Evolutionary conservation across 768 basidiomycete genomes (phyloP), one percentile per base, ranked within the genome.

Genomic region (Lepiota venenata): DNA sequence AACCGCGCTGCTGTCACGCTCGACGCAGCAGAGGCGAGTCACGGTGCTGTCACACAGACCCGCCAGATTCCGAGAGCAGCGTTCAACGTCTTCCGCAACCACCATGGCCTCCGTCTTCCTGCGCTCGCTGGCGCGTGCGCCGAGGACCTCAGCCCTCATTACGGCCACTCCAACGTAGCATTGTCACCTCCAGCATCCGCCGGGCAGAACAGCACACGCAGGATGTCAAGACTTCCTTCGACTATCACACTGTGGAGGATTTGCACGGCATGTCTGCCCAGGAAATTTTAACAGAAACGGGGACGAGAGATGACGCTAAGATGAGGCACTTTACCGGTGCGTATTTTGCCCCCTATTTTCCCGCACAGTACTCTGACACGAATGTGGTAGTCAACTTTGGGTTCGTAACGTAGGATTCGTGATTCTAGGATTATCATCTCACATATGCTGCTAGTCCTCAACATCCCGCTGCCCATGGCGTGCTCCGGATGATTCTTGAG

Each of bases 381-480:
- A 10, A 44, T 22, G 27, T 8, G 37, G 21, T 61, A 93, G 94
- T 98, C 62, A 98, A 98, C 78, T 97, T 97, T 68, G 95, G 91
- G 88, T 75, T 82, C 78, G 85, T 82, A 32, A 49, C 41, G 20
- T 25, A 32, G 39, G 14, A 12, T 16, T 56, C 43, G 12, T 10
- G 16, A 6, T n/a, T 35, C 18, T 46, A 27, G 18, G 29, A 39
- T 45, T 29, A 35, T 43, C 50, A 50, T 40, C 42, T 37, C n/a
- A 44, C 39, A 55, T 20, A 11, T 35, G 15, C 44, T 47, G 57
- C 55, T 61, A 89, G 92, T 58, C 96, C 96, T 50, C 96, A 99
- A 69, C 96, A 99, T 76, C 96, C 96, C 52, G 97, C 97, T 51
- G 97, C 97, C 14, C 97, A 99, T 69, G 97, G 97, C 66, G 97